Base-by-base conservation (phyloP, 2,329 filamentous ascomycete genomes). In the Neonectria coccinea region DNA sequence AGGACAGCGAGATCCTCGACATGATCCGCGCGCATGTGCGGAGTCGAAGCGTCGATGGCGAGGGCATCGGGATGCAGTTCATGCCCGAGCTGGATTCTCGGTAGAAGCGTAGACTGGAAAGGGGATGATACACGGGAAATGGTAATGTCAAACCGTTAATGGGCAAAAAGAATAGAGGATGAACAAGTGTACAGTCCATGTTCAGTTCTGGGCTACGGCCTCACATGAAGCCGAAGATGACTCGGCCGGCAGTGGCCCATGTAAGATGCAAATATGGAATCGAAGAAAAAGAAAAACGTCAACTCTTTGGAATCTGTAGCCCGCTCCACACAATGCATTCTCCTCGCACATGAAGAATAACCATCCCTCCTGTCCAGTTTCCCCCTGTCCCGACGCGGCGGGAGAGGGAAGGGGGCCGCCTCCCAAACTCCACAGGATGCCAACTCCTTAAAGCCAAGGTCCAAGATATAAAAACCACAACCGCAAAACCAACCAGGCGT, bases 11-110 rank as follows among this genome's bases (percentile, higher is more conserved):
- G 82, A 88, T 97, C 58, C 81, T 99, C 73, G 79, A 78, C 27
- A 81, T 96, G 84, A 78, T 99, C 78, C 86, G 95, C 77, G 84
- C 86, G 72, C 96, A 99, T 82, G 96, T 98, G 29, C 86, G 88
- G 72, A 60, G 86, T 82, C 39, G 89, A 85, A 73, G 86, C 79
- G 75, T 79, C 4, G 76, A 77, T 70, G 79, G 77, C 6, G 76
- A 78, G 68, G 77, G 78, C 44, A 77, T 76, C 51, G 84, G 86
- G 1, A 87, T 88, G 85, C 85, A 81, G 0, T 88, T 88, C 64
- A 88, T 88, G 86, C 86, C 86, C 29, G 78, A 81, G 12, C 72
- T 88, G 71, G 71, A 76, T 39, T 51, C 63, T 16, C 48, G 54
- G n/a, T 66, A 52, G 33, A 39, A 16, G 7, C 20, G 14, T 22